phyloP scores from a whole-genome alignment of 805 yeast species.

The Yueomyces sinensis region DNA sequence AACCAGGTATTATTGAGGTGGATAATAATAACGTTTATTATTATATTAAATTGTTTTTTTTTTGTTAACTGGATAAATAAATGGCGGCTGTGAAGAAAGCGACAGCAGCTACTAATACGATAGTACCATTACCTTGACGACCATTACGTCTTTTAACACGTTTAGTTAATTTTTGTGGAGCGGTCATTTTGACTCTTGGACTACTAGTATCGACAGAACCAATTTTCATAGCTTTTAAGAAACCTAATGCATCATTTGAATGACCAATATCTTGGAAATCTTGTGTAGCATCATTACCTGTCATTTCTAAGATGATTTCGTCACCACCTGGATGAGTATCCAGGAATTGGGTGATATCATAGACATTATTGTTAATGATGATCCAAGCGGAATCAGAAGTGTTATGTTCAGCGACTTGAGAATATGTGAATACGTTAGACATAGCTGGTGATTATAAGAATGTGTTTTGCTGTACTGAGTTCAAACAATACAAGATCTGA shows the following conservation, averaged over 20 bases:
- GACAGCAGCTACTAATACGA: slow-evolving; percentile 70
- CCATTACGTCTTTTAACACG: slow-evolving; percentile 27
- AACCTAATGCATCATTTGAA: slow-evolving; percentile 86
- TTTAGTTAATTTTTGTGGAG: slow-evolving; percentile 4
- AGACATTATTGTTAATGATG: slow-evolving; percentile 69
- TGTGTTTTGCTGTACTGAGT: no score
- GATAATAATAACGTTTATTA: no score
- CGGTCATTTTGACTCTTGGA: slow-evolving; percentile 22
- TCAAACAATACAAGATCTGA: no score
- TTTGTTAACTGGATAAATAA: slow-evolving; percentile 17
- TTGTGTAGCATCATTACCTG: slow-evolving; percentile 74
- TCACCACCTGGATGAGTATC: slow-evolving; percentile 69
- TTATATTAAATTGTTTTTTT: no score
- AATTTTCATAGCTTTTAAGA: slow-evolving; percentile 50
- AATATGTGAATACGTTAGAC: slow-evolving; percentile 44
- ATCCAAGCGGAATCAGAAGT: slow-evolving; percentile 76
- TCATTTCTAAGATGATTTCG: slow-evolving; percentile 65
- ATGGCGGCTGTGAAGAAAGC: slow-evolving; percentile 18
- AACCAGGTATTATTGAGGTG: no score
- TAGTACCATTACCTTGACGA: slow-evolving; percentile 58
- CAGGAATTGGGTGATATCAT: slow-evolving; percentile 55
- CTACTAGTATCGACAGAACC: slow-evolving; percentile 69
- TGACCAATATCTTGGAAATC: slow-evolving; percentile 91
- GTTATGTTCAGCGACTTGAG: slow-evolving; percentile 62
- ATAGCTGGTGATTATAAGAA: slow-evolving; percentile 21